Conservation (phyloP, 1,139 yeast genomes). For the Geotrichum candidum region DNA sequence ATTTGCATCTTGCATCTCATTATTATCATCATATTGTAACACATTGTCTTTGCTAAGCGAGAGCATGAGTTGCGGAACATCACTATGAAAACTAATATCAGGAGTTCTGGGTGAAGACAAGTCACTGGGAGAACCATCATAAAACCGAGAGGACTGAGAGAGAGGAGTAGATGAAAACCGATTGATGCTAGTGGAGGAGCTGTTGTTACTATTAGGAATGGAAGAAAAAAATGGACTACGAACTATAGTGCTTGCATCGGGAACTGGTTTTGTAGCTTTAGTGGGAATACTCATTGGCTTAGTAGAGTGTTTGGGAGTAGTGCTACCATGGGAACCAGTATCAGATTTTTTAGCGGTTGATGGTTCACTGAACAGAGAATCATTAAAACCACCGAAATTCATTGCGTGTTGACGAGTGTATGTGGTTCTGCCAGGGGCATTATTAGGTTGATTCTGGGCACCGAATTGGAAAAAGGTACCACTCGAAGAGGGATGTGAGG, state of each 20-base stretch:
- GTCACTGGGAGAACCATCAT: conserved; percentile 26
- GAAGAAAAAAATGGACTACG: conserved; percentile 15
- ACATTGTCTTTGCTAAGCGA: conserved; percentile 1
- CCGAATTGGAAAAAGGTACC: conserved; percentile 1
- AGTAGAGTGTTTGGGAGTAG: conserved; percentile 8
- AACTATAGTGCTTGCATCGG: conserved; percentile 25
- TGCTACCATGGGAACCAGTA: neutral
- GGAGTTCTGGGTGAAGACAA: conserved; percentile 26
- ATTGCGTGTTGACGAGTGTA: conserved; percentile 4
- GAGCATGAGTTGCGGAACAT: conserved; percentile 10
- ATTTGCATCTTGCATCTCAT: conserved; percentile 4
- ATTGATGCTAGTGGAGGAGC: conserved; percentile 10
- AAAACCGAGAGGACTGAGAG: conserved; percentile 23
- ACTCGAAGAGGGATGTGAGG: conserved; percentile 4
- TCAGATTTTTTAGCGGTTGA: conserved; percentile 16
- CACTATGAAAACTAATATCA: conserved; percentile 20
- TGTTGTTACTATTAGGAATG: conserved; percentile 13
- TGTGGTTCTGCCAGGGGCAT: neutral
- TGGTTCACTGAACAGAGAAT: conserved; percentile 10
- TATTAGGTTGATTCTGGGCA: conserved; percentile 4
- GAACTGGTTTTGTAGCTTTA: conserved; percentile 19
- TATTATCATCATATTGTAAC: conserved; percentile 11
- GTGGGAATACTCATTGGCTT: conserved; percentile 19
- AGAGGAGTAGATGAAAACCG: conserved; percentile 21
- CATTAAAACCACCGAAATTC: conserved; percentile 9